Evolutionary conservation across 495 filamentous ascomycete species (phyloP), one percentile per base, ranked within the genome.

Genomic region (Tuber microsphaerosporum): DNA sequence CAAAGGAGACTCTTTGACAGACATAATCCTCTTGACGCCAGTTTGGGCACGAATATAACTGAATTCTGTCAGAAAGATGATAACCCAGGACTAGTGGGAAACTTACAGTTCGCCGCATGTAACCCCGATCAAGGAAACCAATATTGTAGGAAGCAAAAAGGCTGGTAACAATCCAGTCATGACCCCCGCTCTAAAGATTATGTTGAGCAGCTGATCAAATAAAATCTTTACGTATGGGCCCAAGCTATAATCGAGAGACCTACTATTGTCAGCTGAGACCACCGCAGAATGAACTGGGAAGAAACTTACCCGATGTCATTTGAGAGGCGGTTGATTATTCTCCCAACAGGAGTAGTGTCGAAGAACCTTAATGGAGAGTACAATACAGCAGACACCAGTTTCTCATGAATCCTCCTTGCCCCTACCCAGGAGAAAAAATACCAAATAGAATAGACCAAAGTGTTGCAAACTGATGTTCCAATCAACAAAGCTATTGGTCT

Each of bases 271-370:
- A n/a, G 82, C 76, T 2, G 71, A 79, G 5, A 83, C 71, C 17
- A 86, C 76, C 5, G 77, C 75, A 14, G 81, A 83, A 74, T 26
- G n/a, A n/a, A n/a, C n/a, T n/a, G n/a, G n/a, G n/a, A n/a, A n/a
- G n/a, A n/a, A n/a, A n/a, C n/a, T n/a, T 26, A 85, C 45, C 84
- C 83, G 69, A 86, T 74, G 78, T 89, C 88, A 5, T 85, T 82
- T 0, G 84, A 84, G 73, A 89, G 87, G 19, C 87, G 86, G 77
- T 89, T 88, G 46, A 88, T 84, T 42, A 88, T 85, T 8, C 84
- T 84, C 7, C 88, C 88, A 2, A 85, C 46, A 5, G 87, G 86
- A 12, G 84, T 83, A 0, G 85, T 88, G 75, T 88, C 87, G 46
- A 87, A 84, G 81, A 85, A 89, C 31, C 82, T 80, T 43, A 89